A percentile compares a stretch with the other conserved stretches of the same genome.
Evolutionary conservation across 2,329 filamentous ascomycete species (phyloP).

Genomic region (Phialophora verrucosa): DNA sequence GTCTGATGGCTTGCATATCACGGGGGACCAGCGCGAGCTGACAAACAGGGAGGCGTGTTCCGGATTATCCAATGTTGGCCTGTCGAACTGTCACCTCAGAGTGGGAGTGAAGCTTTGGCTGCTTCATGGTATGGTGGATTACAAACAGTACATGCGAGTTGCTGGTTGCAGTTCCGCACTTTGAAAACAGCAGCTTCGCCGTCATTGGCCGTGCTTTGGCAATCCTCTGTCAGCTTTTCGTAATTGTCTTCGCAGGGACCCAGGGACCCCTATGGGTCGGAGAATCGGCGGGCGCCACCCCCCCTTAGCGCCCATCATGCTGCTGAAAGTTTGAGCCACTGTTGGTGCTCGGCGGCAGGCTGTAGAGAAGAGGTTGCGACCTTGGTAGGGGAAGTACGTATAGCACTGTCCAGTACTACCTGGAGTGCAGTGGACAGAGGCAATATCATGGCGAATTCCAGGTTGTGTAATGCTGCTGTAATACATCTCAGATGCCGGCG

Average conservation of each 20-base stretch:
- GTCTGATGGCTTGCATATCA: background rate
- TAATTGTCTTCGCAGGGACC: conserved; percentile 17
- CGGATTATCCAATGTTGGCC: background rate
- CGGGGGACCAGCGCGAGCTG: background rate
- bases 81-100: background rate
- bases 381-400: background rate
- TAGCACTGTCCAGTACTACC: background rate
- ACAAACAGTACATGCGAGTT: conserved; percentile 23
- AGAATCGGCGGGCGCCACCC: background rate
- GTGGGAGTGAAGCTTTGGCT: background rate
- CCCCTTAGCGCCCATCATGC: background rate
- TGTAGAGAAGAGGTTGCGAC: background rate
- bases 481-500: background rate
- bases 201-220: conserved; percentile 27
- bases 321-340: conserved; percentile 1
- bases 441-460: background rate
- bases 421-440: background rate
- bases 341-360: background rate
- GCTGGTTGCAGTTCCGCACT: conserved; percentile 25
- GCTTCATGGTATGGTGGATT: conserved; percentile 13
- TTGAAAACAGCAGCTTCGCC: background rate
- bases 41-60: background rate
- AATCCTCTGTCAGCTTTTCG: conserved; percentile 36
- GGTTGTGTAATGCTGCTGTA: conserved; percentile 5
- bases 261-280: background rate